Base-by-base conservation (phyloP, 768 basidiomycete genomes). In the Gloeostereum incarnatum region DNA sequence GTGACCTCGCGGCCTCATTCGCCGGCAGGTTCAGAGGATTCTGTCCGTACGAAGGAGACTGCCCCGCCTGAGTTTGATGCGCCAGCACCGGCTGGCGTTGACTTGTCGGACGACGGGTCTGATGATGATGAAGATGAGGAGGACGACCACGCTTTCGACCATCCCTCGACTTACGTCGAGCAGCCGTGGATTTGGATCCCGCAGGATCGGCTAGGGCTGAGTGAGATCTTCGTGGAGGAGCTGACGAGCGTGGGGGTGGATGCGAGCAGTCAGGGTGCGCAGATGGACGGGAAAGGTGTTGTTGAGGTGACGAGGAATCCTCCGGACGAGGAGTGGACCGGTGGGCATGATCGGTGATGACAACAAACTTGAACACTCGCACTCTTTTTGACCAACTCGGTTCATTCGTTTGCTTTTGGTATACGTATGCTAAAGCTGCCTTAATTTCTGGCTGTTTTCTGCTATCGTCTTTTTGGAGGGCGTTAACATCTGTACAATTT, bases 161-260 rank as follows among this genome's bases (percentile, higher is more conserved):
- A 69, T 45, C 69, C 66, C 14, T 69, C 66, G 18, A 66, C 60
- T 11, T 70, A 71, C 47, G 56, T 58, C 6, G 56, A 63, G 17
- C 68, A 69, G 43, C 52, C 57, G 10, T 70, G 65, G 60, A 65
- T 72, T 21, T 69, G 67, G 68, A 53, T 72, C 35, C 66, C 68
- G 4, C 56, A 56, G 37, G 68, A 69, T 47, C 43, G 39, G 16
- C 52, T 70, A 4, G 68, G 69, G 1, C 49, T 71, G 38, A 69
- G 68, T 44, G 44, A 51, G 35, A 24, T 67, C 24, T 36, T 70
- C 35, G 56, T 56, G 22, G 43, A 49, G 6, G 65, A 70, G 30
- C 49, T 70, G 24, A 55, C 56, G 26, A 52, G 45, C 20, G 59
- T 42, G 13, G 68, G 67, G 11, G 60, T 70, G 6, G 53, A 53